Conservation (phyloP, 2,329 filamentous ascomycete genomes). For the Botrytis sinoallii region DNA sequence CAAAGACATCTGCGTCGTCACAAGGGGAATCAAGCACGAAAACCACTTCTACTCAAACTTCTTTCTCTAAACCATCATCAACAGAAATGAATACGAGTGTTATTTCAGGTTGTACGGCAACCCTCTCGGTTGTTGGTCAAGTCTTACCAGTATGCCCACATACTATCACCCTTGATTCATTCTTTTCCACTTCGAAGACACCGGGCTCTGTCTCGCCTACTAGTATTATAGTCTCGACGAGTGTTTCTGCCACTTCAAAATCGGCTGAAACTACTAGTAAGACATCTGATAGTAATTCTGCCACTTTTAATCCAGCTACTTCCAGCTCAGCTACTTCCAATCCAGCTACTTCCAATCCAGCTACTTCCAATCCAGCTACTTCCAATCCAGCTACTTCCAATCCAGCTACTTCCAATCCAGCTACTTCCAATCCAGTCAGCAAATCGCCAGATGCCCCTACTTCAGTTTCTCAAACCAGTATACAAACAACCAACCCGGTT, state of each 20-base stretch:
- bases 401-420: not conserved
- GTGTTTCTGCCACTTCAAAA: conserved; percentile 2
- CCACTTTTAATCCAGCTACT: not conserved
- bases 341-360: not conserved
- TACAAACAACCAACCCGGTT: not conserved
- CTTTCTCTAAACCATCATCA: not conserved
- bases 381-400: not conserved
- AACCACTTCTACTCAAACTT: not conserved
- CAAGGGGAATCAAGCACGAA: not conserved
- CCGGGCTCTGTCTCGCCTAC: not conserved
- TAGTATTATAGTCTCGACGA: not conserved
- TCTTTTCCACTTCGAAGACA: conserved; percentile 2
- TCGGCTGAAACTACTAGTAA: not conserved
- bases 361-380: not conserved
- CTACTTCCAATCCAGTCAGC: not conserved
- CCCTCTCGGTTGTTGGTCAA: conserved; percentile 10
- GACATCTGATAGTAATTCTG: not conserved
- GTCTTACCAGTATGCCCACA: conserved; percentile 8
- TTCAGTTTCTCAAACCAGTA: not conserved
- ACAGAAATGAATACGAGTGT: conserved; percentile 15
- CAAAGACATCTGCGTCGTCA: not conserved
- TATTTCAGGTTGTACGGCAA: conserved; percentile 15
- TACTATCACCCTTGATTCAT: conserved; percentile 11
- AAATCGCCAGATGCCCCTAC: not conserved
- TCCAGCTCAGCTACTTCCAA: not conserved